A percentile compares a stretch with the other conserved stretches of the same genome.
These are phyloP conservation scores for Pseudogymnoascus sp. DNA, from an alignment of 2,329 filamentous ascomycete genomes.

Conservation along the genomic window DNA sequence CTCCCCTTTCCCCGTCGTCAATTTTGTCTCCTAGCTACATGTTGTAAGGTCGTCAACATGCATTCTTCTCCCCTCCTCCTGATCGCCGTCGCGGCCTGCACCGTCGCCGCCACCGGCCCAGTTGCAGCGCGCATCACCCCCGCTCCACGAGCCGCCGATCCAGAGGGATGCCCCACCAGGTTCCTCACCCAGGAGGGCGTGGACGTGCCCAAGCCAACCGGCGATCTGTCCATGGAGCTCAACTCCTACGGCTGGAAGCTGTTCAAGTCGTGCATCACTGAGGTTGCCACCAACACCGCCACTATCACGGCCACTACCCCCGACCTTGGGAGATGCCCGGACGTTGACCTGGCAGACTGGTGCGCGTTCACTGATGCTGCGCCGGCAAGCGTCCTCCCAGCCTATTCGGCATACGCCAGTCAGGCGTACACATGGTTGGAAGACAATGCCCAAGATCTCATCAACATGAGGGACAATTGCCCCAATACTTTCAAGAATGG, in stretches of 20 bases:
- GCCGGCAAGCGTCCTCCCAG: constrained; percentile 1
- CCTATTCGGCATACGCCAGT: constrained; percentile 11
- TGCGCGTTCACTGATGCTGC: constrained; percentile 13
- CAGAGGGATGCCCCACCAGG: not conserved
- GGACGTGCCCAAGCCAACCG: constrained; percentile 11
- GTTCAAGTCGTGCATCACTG: constrained; percentile 7
- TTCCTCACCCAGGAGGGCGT: not conserved
- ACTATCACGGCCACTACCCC: not conserved
- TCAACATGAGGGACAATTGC: constrained; percentile 9
- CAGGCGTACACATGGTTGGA: constrained; percentile 11
- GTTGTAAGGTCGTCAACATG: not conserved
- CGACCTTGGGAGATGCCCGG: not conserved
- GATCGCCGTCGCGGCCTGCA: not conserved
- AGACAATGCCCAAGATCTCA: not conserved
- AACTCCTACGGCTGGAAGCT: constrained; percentile 8
- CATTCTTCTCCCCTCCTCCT: not conserved
- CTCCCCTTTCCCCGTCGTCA: not conserved
- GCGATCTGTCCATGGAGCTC: constrained; percentile 3
- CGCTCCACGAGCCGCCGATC: not conserved
- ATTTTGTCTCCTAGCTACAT: not conserved
- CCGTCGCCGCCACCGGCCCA: not conserved
- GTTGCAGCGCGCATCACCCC: not conserved
- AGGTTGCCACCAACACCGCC: no score
- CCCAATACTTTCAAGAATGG: constrained; percentile 3
- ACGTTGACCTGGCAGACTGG: not conserved